Evolutionary conservation across 2,329 filamentous ascomycete genomes (phyloP).

Genomic region (Tolypocladium paradoxum): DNA sequence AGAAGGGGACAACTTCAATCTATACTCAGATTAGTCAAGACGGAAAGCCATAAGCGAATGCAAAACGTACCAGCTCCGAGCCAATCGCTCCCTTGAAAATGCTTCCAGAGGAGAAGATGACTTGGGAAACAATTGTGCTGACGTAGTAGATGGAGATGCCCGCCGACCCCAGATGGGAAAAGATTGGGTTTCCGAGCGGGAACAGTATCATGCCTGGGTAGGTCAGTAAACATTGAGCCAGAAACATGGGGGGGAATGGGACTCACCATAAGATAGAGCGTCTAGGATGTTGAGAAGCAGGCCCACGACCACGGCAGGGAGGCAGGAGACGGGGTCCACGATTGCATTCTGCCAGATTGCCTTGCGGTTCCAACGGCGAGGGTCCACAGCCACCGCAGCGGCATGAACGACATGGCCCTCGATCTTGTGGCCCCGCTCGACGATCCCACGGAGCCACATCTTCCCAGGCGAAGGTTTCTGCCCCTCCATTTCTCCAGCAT

Average conservation of each 20-base stretch:
- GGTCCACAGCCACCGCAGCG: slow-evolving; percentile 36
- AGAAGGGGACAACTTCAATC: slow-evolving; percentile 98
- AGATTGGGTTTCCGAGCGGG: slow-evolving; percentile 77
- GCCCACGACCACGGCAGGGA: slow-evolving; percentile 83
- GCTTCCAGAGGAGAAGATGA: slow-evolving; percentile 80
- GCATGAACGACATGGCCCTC: slow-evolving; percentile 19
- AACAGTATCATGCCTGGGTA: slow-evolving; percentile 77
- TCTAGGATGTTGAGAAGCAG: slow-evolving; percentile 87
- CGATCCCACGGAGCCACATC: slow-evolving; percentile 24
- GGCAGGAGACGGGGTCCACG: slow-evolving; percentile 54
- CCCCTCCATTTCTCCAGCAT: slow-evolving; percentile 35
- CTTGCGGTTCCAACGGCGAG: slow-evolving; percentile 61
- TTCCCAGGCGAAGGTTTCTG: slow-evolving; percentile 29
- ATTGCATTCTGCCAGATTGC: slow-evolving; percentile 54
- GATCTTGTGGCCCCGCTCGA: slow-evolving; percentile 19
- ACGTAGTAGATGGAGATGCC: slow-evolving; percentile 99
- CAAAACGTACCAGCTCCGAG: slow-evolving; percentile 66
- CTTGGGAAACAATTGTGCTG: slow-evolving; percentile 87
- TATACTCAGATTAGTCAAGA: slow-evolving; percentile 15
- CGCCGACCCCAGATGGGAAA: slow-evolving; percentile 76
- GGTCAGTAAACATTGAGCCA: slow-evolving; percentile 3
- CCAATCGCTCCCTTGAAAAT: slow-evolving; percentile 86
- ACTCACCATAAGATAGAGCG: slow-evolving; percentile 77
- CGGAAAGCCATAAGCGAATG: not conserved
- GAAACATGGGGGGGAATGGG: not conserved